These are phyloP conservation scores for Ceratocystis alfenasii DNA, from an alignment of 2,329 filamentous ascomycete genomes.

Conservation along the genomic window DNA sequence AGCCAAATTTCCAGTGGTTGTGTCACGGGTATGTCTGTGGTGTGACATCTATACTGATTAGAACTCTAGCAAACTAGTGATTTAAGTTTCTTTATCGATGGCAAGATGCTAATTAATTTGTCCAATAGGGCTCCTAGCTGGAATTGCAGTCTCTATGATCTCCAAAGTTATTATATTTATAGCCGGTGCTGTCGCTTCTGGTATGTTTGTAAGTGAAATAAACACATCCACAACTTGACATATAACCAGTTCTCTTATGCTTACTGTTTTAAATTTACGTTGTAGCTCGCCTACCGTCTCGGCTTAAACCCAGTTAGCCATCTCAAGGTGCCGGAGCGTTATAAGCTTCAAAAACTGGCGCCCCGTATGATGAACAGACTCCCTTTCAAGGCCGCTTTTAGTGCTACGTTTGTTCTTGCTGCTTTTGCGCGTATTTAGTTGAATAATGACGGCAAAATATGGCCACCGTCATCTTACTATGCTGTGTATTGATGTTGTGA, in stretches of 20 bases:
- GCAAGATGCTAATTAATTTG: not conserved
- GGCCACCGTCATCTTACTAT: too few species aligned
- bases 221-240: not conserved
- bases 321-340: constrained; percentile 25
- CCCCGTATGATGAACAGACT: constrained; percentile 32
- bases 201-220: constrained; percentile 45
- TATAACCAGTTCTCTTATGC: not conserved
- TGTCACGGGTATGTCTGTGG: constrained; percentile 34
- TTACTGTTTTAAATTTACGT: constrained; percentile 14
- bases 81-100: not conserved
- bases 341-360: constrained; percentile 16
- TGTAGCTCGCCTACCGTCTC: constrained; percentile 34
- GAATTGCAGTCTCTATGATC: constrained; percentile 56
- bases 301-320: constrained; percentile 33
- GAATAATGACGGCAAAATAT: not conserved
- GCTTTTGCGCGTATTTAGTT: constrained; percentile 36
- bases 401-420: constrained; percentile 59
- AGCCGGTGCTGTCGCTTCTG: constrained; percentile 51
- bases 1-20: constrained; percentile 44
- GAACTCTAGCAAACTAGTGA: not conserved
- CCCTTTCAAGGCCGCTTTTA: constrained; percentile 59
- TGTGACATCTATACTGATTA: not conserved
- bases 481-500: not conserved
- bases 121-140: constrained; percentile 45
- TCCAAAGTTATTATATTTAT: constrained; percentile 58